Evolutionary conservation across 441 rosid genomes (phyloP), one percentile per base, ranked within the genome.

Genomic region (Arabidopsis lyrata): DNA sequence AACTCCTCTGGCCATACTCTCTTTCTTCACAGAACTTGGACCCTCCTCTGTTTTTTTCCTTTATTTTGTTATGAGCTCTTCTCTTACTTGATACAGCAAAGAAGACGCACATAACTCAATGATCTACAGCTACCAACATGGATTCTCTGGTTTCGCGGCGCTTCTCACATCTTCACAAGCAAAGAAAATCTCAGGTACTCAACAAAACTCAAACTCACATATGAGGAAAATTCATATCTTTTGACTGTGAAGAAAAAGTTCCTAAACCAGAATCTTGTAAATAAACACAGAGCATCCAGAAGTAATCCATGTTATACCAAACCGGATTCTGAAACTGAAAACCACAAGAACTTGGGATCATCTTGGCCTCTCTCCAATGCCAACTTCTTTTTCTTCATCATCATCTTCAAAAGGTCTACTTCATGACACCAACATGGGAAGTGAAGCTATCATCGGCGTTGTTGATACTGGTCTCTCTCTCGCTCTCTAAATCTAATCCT

Each of bases 301-400:
- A 31, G 96, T 90, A 27, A 77, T 88, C 77, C 81, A 81, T 48
- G 84, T 86, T 41, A 80, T 84, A 57, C 88, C 78, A 27, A 86
- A 85, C 81, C 78, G 74, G 60, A 80, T 90, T 68, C 78, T 79
- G 78, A 74, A 58, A 65, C 76, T 88, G 72, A 85, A 84, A 65
- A 90, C 96, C 18, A 88, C 90, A 16, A 83, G 90, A 74, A 88
- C 89, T 62, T 90, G 93, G 96, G 93, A 90, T 74, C 31, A 71
- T 63, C 83, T 86, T 47, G 86, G 87, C 68, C 88, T 88, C 47
- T 44, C 69, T 60, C 68, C 3, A 13, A 38, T 75, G 73, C 77
- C 88, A 68, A 35, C 72, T 73, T 68, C 84, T 53, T 8, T 15
- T 36, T 24, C 50, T 14, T 56, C 42, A 9, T 32, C 72, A 57